These are phyloP conservation scores for Dichotomopilus funicola DNA, from an alignment of 2,329 filamentous ascomycete genomes.

Conservation along the genomic window DNA sequence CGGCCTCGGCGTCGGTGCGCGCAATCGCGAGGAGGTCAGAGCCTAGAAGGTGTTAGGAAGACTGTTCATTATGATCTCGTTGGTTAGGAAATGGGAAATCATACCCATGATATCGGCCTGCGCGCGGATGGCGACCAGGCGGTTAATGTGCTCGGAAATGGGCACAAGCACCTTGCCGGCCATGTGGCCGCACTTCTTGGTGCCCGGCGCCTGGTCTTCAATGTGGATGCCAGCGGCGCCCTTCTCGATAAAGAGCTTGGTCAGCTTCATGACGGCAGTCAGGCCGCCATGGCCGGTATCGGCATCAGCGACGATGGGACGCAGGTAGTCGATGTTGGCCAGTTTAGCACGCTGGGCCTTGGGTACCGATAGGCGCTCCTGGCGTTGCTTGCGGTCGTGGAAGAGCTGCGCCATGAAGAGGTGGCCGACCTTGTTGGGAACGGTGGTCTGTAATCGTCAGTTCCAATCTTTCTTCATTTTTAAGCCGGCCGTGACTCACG, in stretches of 20 bases:
- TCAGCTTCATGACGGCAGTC: slow-evolving; percentile 99
- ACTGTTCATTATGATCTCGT: not conserved
- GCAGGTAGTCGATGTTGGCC: slow-evolving; percentile 83
- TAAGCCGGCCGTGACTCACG: slow-evolving; percentile 40
- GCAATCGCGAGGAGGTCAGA: slow-evolving; percentile 84
- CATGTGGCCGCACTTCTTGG: slow-evolving; percentile 99
- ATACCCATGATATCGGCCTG: slow-evolving; percentile 97
- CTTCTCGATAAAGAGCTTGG: slow-evolving; percentile 94
- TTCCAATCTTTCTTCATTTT: not conserved
- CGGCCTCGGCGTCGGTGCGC: slow-evolving; percentile 94
- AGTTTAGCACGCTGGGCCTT: slow-evolving; percentile 66
- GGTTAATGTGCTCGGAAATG: slow-evolving; percentile 96
- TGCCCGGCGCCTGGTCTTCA: slow-evolving; percentile 95
- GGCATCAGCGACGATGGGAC: slow-evolving; percentile 92
- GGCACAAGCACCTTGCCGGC: slow-evolving; percentile 96
- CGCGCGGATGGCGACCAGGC: slow-evolving; percentile 89
- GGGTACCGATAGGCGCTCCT: slow-evolving; percentile 77
- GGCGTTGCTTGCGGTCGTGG: slow-evolving; percentile 98
- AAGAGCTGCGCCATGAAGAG: slow-evolving; percentile 98
- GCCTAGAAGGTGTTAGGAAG: slow-evolving; percentile 37
- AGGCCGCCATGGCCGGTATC: slow-evolving; percentile 96
- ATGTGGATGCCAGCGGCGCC: slow-evolving; percentile 97
- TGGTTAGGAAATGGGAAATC: slow-evolving; percentile 8
- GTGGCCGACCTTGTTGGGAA: slow-evolving; percentile 96
- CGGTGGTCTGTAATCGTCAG: slow-evolving; percentile 64